Percentiles rank a stretch among this genome's conserved stretches.
Conservation (phyloP, 768 basidiomycete species). For the Termitomyces heimii region DNA sequence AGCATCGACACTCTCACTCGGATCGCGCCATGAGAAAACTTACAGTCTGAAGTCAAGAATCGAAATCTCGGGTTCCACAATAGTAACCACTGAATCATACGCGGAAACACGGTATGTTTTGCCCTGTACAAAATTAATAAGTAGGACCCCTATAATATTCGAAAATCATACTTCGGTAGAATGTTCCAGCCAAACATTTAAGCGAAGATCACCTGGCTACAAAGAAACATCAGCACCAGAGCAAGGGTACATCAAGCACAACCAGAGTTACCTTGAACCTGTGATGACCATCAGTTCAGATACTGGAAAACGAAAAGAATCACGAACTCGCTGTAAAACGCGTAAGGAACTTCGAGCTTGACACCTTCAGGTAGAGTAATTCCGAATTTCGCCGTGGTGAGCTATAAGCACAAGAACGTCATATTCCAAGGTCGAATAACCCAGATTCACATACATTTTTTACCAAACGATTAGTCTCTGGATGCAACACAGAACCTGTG, state of each 20-base stretch:
- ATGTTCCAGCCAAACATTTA: conserved; percentile 76
- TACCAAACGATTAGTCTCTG: conserved; percentile 54
- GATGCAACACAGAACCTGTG: conserved; percentile 62
- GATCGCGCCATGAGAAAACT: conserved; percentile 17
- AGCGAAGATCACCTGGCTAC: conserved; percentile 70
- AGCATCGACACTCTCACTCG: neutral
- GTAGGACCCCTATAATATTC: neutral
- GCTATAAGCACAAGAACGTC: conserved; percentile 30
- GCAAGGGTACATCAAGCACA: neutral
- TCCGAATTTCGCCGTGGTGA: conserved; percentile 48
- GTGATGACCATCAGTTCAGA: conserved; percentile 9
- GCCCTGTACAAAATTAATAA: conserved; percentile 30
- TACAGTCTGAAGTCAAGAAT: conserved; percentile 80
- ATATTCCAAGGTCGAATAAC: neutral
- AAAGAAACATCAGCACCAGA: conserved; percentile 5
- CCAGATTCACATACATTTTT: conserved; percentile 52
- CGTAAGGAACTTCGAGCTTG: conserved; percentile 62
- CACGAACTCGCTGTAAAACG: conserved; percentile 79
- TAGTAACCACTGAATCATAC: conserved; percentile 69
- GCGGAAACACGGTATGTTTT: conserved; percentile 57
- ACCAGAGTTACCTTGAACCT: conserved; percentile 54
- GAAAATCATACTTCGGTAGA: conserved; percentile 44
- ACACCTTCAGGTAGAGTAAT: conserved; percentile 47
- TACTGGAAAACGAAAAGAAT: neutral
- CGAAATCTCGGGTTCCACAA: conserved; percentile 76